Evolutionary conservation across 2,329 filamentous ascomycete genomes (phyloP).

Genomic region (Phialophora expanda): DNA sequence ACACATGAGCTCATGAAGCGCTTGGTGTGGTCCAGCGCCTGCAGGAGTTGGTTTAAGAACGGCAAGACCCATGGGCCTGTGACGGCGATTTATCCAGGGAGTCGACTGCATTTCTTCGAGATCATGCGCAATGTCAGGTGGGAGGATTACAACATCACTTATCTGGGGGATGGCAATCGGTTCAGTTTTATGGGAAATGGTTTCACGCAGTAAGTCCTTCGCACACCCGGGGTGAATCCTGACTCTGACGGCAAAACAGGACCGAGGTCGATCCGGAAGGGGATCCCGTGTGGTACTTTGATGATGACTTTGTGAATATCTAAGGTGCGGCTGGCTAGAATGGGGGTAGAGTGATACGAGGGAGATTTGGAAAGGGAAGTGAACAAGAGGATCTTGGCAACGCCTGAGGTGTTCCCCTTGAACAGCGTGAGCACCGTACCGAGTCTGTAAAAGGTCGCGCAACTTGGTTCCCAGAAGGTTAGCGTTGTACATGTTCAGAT

Average conservation of each 20-base stretch:
- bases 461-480: too few relatives aligned
- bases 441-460: too few relatives aligned
- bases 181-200: constrained; percentile 54
- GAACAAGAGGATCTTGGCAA: too few relatives aligned
- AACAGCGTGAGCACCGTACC: too few relatives aligned
- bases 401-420: too few relatives aligned
- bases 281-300: constrained; percentile 34
- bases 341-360: background rate
- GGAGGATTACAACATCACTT: constrained; percentile 49
- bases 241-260: background rate
- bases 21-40: constrained; percentile 31
- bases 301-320: constrained; percentile 31
- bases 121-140: constrained; percentile 45
- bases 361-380: too few relatives aligned
- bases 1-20: constrained; percentile 49
- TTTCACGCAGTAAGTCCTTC: constrained; percentile 44
- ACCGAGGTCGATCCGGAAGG: constrained; percentile 14
- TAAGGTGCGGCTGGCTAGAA: constrained; percentile 3
- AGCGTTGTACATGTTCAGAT: too few relatives aligned
- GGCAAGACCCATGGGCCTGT: constrained; percentile 35
- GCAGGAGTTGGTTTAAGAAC: constrained; percentile 35
- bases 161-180: constrained; percentile 44
- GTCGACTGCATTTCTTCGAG: constrained; percentile 46
- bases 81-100: constrained; percentile 36
- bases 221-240: background rate